phyloP scores from a whole-genome alignment of 257 asterid species.

The Fraxinus pennsylvanica region DNA sequence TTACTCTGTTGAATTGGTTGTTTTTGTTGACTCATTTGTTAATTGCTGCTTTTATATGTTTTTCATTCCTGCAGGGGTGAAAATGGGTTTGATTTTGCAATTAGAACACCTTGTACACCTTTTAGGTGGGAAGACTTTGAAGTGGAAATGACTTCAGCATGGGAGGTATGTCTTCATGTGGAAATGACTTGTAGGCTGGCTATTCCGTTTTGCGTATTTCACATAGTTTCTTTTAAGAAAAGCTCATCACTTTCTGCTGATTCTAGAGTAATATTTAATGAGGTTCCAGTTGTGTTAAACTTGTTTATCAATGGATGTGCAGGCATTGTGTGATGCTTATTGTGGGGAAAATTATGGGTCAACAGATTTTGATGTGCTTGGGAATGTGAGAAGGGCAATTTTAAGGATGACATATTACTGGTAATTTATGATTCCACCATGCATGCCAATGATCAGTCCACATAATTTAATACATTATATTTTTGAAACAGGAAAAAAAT shows the following conservation, averaged over 20 bases:
- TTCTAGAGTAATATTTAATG: slow-evolving; percentile 7
- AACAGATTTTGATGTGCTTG: slow-evolving; percentile 78
- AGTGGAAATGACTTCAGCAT: slow-evolving; percentile 87
- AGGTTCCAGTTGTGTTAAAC: slow-evolving; percentile 7
- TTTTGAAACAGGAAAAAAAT: slow-evolving; percentile 3
- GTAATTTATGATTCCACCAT: slow-evolving; percentile 37
- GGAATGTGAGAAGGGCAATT: slow-evolving; percentile 80
- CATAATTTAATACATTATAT: neutral
- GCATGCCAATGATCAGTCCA: slow-evolving; percentile 2
- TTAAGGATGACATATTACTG: slow-evolving; percentile 88
- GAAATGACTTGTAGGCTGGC: neutral
- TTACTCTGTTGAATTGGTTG: slow-evolving; percentile 15
- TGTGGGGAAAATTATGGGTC: slow-evolving; percentile 88
- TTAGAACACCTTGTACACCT: slow-evolving; percentile 79
- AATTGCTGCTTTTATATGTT: slow-evolving; percentile 15
- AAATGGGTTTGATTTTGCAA: slow-evolving; percentile 73
- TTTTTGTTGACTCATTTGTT: slow-evolving; percentile 2
- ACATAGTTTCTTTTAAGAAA: neutral
- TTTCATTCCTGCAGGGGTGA: slow-evolving; percentile 55
- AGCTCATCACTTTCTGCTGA: neutral
- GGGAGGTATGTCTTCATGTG: slow-evolving; percentile 67
- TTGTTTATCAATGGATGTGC: slow-evolving; percentile 36
- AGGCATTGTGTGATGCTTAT: slow-evolving; percentile 87
- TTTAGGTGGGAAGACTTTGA: slow-evolving; percentile 91
- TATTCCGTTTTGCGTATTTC: neutral